Base-by-base conservation (phyloP, 2,329 filamentous ascomycete genomes). In the Orbilia blumenaviensis region DNA sequence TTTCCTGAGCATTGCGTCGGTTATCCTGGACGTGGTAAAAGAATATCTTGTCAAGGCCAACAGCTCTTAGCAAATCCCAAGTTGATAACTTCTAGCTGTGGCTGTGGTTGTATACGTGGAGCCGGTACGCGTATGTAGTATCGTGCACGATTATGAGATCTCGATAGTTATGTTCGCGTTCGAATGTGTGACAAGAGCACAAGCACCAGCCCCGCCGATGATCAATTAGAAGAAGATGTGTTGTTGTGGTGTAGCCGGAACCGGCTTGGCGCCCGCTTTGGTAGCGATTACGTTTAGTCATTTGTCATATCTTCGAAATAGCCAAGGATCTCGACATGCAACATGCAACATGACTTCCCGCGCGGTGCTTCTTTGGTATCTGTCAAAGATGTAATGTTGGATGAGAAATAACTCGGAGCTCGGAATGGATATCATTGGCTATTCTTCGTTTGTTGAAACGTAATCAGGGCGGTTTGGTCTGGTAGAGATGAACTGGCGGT, bases 261-360 rank as follows among this genome's bases (percentile, higher is more conserved):
- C 48, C 66, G 56, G 66, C 66, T 71, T 71, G 66, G 66, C 66
- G 42, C 62, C 16, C 23, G 10, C 23, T 50, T 29, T 23, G 54
- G 25, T 2, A 5, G 7, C 10, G 41, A 34, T 74, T 75, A 75
- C 63, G 71, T 75, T 67, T 75, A 60, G 23, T 12, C 14, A n/a
- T 68, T 75, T 32, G 71, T 75, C 71, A 75, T 75, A 66, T 66
- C 58, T 56, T 32, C 10, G 27, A 42, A n/a, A n/a, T n/a, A n/a
- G 21, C 14, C 38, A 32, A 25, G 50, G 1, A 32, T 50, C 27
- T 36, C 16, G 14, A 54, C 5, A n/a, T 34, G 14, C 41, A 46
- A 71, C 41, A 54, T 46, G 21, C 21, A 16, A 34, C 18, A 12
- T 46, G 18, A 21, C 34, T 63, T 71, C 44, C 44, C 36, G 54